These are phyloP conservation scores for Skeletonema grethae DNA, from an alignment of 108 stramenopile species.

Conservation along the genomic window DNA sequence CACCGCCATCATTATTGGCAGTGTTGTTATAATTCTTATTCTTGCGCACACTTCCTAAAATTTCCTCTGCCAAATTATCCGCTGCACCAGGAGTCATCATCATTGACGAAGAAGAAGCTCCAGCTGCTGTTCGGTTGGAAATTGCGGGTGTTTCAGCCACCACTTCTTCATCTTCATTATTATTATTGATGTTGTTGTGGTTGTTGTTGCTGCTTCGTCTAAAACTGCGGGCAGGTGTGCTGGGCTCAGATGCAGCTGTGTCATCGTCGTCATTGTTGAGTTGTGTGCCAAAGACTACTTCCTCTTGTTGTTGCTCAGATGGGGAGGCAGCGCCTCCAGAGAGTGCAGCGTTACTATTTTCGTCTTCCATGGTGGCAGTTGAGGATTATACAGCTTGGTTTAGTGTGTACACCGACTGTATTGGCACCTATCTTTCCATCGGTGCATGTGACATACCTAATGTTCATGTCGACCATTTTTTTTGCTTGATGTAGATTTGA, in stretches of 20 bases:
- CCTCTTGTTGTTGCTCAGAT: neutral
- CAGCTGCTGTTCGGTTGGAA: neutral
- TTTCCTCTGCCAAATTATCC: conserved; percentile 19
- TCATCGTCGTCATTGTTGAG: conserved; percentile 5
- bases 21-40: neutral
- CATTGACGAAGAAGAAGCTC: neutral
- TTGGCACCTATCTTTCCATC: neutral
- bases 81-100: conserved; percentile 9
- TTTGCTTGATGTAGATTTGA: no score
- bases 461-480: no score
- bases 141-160: neutral
- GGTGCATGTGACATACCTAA: neutral
- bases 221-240: neutral
- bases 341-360: neutral
- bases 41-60: conserved; percentile 28
- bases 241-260: neutral
- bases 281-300: conserved; percentile 6
- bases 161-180: neutral
- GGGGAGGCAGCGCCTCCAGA: neutral
- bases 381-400: neutral
- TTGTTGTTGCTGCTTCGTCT: neutral
- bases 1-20: no score
- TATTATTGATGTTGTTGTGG: neutral
- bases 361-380: neutral
- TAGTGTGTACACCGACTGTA: neutral